Evolutionary conservation across 2,329 filamentous ascomycete genomes (phyloP), one percentile per base, ranked within the genome.

Genomic region (Pseudocercospora crystallina): DNA sequence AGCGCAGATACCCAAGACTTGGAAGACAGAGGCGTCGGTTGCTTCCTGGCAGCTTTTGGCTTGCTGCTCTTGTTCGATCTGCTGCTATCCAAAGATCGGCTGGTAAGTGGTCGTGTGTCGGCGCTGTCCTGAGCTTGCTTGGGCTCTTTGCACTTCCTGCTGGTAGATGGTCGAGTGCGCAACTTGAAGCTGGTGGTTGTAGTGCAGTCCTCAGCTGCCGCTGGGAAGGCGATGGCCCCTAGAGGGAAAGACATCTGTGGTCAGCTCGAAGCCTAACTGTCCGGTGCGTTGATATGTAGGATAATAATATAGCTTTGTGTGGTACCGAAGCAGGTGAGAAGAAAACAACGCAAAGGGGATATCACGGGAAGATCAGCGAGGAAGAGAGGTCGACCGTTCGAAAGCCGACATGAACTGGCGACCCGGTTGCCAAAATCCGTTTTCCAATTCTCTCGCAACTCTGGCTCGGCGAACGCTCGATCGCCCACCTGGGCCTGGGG

Each of bases 231-330:
- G 48, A 61, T 54, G 30, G 53, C 48, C 11, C 58, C 58, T 61
- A 59, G 46, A 47, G 57, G 53, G 46, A 58, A 54, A 51, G 56
- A 57, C 53, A 61, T 60, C 49, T 61, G 53, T 42, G 59, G 60
- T 59, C 57, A 63, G 56, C 57, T 43, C 37, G 59, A 47, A 43
- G 56, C 52, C 38, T 37, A 54, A 45, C 54, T 56, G 58, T 50
- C 52, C 52, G 38, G 38, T 41, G 53, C 42, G 40, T 39, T 41
- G 50, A 29, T 35, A 55, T 45, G 43, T 47, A 48, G 47, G 44
- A 51, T 49, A 56, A 53, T 49, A 58, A 48, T 43, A 43, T 56
- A 51, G 20, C 48, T 46, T 33, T 44, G 30, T 44, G 39, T 53
- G 54, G 49, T 50, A 52, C 49, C 48, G 44, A 37, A 45, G 20